phyloP scores from a whole-genome alignment of 2,329 filamentous ascomycete genomes.

The Coleophoma eucalyptorum region DNA sequence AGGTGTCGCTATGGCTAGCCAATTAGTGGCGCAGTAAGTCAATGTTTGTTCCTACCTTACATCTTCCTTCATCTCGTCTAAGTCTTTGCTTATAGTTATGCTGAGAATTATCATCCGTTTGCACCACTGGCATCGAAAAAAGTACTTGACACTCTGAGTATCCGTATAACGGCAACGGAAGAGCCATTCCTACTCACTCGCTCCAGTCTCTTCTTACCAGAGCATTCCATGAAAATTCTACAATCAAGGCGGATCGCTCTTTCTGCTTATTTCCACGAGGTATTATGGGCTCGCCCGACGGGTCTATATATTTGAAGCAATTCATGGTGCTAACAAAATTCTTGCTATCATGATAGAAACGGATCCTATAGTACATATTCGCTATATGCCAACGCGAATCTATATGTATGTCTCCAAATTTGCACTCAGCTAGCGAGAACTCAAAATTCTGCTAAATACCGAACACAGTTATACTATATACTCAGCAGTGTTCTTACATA shows the following conservation, averaged over 20 bases:
- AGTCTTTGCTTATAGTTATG: not conserved
- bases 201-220: not conserved
- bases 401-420: not conserved
- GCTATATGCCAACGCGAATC: not conserved
- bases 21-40: not conserved
- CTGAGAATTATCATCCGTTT: not conserved
- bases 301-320: not conserved
- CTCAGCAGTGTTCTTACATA: not conserved
- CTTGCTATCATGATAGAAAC: not conserved
- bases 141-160: not conserved
- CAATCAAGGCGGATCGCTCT: not conserved
- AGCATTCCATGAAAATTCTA: not conserved
- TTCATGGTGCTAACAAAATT: not conserved
- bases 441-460: not conserved
- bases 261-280: not conserved
- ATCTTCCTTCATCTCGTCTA: not conserved
- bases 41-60: not conserved
- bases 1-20: no score
- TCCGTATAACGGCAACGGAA: not conserved
- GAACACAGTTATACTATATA: not conserved
- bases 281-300: not conserved
- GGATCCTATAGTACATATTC: not conserved
- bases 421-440: not conserved
- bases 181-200: slow-evolving; percentile 3
- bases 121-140: not conserved